Evolutionary conservation across 495 filamentous ascomycete species (phyloP).

Genomic region (Aspergillus egyptiacus): DNA sequence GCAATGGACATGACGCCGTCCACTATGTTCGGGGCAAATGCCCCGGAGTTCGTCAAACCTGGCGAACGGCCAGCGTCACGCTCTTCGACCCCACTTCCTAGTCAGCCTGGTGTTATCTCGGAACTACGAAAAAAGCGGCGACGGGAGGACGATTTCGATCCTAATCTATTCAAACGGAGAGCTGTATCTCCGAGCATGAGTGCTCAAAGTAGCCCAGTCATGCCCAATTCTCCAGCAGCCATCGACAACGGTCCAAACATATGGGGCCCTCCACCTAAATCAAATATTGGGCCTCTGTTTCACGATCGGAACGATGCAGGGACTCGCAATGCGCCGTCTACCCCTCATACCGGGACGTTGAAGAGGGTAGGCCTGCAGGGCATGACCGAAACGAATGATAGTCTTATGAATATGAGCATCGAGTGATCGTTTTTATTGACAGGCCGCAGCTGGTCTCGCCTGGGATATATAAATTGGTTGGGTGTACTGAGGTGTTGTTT

Average conservation of each 20-base stretch:
- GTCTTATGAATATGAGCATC: constrained; percentile 96
- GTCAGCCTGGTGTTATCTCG: constrained; percentile 42
- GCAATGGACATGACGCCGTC: constrained; percentile 67
- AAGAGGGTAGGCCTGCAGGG: constrained; percentile 86
- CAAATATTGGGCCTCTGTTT: constrained; percentile 45
- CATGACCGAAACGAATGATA: constrained; percentile 92
- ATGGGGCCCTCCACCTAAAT: constrained; percentile 67
- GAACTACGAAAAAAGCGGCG: constrained; percentile 76
- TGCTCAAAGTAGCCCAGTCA: constrained; percentile 80
- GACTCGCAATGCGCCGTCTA: constrained; percentile 22
- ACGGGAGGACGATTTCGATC: constrained; percentile 88
- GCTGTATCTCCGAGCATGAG: constrained; percentile 93
- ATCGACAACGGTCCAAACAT: constrained; percentile 54
- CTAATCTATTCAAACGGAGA: constrained; percentile 81
- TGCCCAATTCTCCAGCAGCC: constrained; percentile 70
- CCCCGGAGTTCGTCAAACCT: constrained; percentile 27
- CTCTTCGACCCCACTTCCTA: constrained; percentile 46
- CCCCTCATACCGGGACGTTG: constrained; percentile 35
- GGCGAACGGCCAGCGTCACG: constrained; percentile 35
- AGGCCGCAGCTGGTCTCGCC: constrained; percentile 11
- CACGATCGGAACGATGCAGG: constrained; percentile 46
- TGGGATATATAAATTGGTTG: background rate
- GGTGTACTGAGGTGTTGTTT: no score
- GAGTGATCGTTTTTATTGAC: constrained; percentile 42
- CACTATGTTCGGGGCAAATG: constrained; percentile 34